Evolutionary conservation across 768 basidiomycete species (phyloP), one percentile per base, ranked within the genome.

Genomic region (Lactarius sanguifluus): DNA sequence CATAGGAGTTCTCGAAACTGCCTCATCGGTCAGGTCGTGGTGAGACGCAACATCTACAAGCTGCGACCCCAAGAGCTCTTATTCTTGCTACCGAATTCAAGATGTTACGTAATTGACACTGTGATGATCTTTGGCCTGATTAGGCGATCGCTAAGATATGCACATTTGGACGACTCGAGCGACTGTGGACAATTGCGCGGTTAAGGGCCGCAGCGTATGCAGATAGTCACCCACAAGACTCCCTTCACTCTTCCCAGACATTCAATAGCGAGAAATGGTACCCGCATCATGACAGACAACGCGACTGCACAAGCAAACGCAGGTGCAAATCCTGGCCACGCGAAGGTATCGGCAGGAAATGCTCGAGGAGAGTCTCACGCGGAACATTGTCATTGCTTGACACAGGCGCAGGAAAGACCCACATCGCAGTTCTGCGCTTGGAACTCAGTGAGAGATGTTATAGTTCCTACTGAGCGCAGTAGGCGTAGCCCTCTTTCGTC

Each of bases 321-420:
- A 23, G 6, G 23, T 20, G 3, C 25, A 18, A n/a, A 56, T 12
- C 32, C 16, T 40, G 28, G 2, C 9, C 10, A 77, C 79, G 13
- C 78, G 91, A 61, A 83, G 81, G 6, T 92, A 92, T 70, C 91
- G 92, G 74, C 86, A 87, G 70, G 91, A 92, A 74, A 87, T 92
- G 84, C 77, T 92, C 20, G 82, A 89, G 4, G 86, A 89, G 69
- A 87, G 88, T 68, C 73, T 90, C 40, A 78, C 71, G 5, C 79
- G 80, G 47, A 92, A 92, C 71, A 83, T 90, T 64, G 81, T 92
- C 72, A 86, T 92, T 56, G 2, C 81, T 91, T 47, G 89, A 90
- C 69, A 92, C 91, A 0, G 91, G 91, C 1, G 86, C 88, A 0
- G 91, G 91, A 13, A 92, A 92, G 78, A 92, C 91, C 1, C 87